These are phyloP conservation scores for Chamaecyparis obtusa DNA, from an alignment of 75 land plant genomes.

Conservation along the genomic window DNA sequence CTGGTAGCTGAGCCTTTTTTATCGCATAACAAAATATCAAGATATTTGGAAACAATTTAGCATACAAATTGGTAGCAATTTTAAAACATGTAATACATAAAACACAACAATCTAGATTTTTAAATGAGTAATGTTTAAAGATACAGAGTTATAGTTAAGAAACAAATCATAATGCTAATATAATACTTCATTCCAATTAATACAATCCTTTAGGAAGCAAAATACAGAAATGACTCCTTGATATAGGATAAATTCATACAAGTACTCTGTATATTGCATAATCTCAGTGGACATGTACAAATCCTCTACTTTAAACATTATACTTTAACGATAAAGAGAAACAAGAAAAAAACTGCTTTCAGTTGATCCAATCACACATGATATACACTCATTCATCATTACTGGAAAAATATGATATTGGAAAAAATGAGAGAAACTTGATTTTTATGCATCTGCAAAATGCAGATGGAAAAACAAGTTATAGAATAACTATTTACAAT, in stretches of 20 bases:
- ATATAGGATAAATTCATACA: not conserved
- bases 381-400: conserved; percentile 6
- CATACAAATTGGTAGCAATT: not conserved
- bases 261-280: not conserved
- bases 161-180: not conserved
- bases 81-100: not conserved
- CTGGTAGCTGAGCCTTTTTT: not conserved
- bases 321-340: not conserved
- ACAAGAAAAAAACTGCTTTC: not conserved
- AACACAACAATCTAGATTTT: too few relatives aligned
- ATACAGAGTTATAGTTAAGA: not conserved
- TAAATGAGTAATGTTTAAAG: too few relatives aligned
- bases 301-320: conserved; percentile 2
- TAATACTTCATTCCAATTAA: not conserved
- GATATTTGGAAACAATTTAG: not conserved
- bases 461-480: conserved; percentile 9
- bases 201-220: not conserved
- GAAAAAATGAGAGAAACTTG: not conserved
- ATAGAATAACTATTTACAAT: conserved; percentile 8
- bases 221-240: not conserved
- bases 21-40: not conserved
- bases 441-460: conserved; percentile 12
- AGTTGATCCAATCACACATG: not conserved
- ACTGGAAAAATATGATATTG: not conserved
- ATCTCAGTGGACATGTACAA: not conserved